Percentiles rank a stretch among this genome's conserved stretches.
Conservation (phyloP, 164 flowering plant species). For the Aristolochia californica region DNA sequence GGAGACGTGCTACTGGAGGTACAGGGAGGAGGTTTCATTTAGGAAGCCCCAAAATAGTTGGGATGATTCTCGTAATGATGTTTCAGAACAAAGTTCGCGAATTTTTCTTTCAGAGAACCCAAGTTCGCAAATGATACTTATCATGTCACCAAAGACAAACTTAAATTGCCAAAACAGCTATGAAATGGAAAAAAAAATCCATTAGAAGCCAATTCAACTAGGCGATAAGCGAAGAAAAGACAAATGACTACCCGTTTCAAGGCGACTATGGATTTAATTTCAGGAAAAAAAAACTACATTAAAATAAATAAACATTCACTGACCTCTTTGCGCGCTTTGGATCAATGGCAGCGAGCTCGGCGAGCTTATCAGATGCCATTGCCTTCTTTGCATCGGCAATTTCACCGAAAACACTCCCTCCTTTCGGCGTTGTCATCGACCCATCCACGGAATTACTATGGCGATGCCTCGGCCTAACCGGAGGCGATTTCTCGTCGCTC, state of each 20-base stretch:
- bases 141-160: too few relatives aligned
- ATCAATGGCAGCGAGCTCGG: constrained; percentile 68
- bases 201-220: neutral
- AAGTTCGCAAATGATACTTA: too few relatives aligned
- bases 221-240: too few relatives aligned
- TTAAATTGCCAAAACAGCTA: too few relatives aligned
- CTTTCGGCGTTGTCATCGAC: constrained; percentile 24
- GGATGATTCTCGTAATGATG: too few relatives aligned
- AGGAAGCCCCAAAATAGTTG: too few relatives aligned
- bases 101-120: too few relatives aligned
- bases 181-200: neutral
- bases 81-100: too few relatives aligned
- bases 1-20: too few relatives aligned
- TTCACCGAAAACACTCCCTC: constrained; percentile 26
- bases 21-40: too few relatives aligned
- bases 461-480: constrained; percentile 49
- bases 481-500: constrained; percentile 11
- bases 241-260: too few relatives aligned
- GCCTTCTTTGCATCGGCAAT: constrained; percentile 70
- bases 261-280: too few relatives aligned
- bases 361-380: constrained; percentile 78
- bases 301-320: neutral
- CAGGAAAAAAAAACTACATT: neutral
- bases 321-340: constrained; percentile 87
- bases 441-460: constrained; percentile 83